Conservation (phyloP, 768 basidiomycete species). For the Leccinum boreale region DNA sequence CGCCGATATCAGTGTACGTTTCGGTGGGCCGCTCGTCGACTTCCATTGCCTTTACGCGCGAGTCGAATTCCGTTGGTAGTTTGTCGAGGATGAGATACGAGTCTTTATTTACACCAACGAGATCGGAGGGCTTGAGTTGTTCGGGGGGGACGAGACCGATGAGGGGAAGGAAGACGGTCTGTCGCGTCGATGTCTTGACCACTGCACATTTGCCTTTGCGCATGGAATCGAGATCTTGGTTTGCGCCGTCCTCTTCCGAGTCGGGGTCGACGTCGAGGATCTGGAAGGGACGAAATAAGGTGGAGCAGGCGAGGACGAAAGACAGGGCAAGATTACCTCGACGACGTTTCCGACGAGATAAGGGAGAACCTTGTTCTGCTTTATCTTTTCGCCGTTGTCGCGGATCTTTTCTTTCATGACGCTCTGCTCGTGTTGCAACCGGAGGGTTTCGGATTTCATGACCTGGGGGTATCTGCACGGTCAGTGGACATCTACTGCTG, state of each 20-base stretch:
- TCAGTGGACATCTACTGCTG: neutral
- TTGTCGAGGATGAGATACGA: slow-evolving; percentile 96
- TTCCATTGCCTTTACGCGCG: slow-evolving; percentile 99
- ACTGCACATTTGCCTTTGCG: slow-evolving; percentile 98
- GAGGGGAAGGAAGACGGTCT: slow-evolving; percentile 97
- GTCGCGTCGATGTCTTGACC: slow-evolving; percentile 97
- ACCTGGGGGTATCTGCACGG: slow-evolving; percentile 50
- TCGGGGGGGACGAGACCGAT: slow-evolving; percentile 96
- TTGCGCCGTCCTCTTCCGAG: slow-evolving; percentile 91
- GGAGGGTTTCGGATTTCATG: slow-evolving; percentile 91
- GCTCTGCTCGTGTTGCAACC: slow-evolving; percentile 90
- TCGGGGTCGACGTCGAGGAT: slow-evolving; percentile 94
- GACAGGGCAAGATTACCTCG: slow-evolving; percentile 52
- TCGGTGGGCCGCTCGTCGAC: slow-evolving; percentile 98
- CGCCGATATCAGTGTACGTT: slow-evolving; percentile 96
- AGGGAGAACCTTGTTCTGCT: slow-evolving; percentile 98
- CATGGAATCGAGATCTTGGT: slow-evolving; percentile 92
- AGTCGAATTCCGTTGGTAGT: slow-evolving; percentile 95
- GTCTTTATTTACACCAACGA: slow-evolving; percentile 99
- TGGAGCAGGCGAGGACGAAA: neutral
- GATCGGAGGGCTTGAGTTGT: slow-evolving; percentile 83
- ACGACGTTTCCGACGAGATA: slow-evolving; percentile 98
- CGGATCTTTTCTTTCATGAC: slow-evolving; percentile 99
- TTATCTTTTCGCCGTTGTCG: slow-evolving; percentile 97
- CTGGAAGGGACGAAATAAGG: slow-evolving; percentile 39